These are phyloP conservation scores for Eutrema salsugineum DNA, from an alignment of 441 rosid genomes.

Conservation along the genomic window DNA sequence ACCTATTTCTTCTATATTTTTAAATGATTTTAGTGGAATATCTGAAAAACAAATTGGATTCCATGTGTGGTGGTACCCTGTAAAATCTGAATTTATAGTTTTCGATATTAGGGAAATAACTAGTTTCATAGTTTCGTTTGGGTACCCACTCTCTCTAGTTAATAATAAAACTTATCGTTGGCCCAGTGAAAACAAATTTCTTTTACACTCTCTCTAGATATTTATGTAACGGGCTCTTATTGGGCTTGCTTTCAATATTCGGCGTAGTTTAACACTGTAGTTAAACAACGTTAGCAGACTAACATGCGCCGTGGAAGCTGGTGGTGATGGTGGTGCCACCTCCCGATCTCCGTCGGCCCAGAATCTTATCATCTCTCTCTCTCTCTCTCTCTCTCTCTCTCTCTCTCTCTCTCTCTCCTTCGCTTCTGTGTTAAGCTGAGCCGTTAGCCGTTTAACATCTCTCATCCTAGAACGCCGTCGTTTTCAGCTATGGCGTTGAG, in stretches of 20 bases:
- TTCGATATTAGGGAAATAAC: background rate
- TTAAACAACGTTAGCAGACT: constrained; percentile 1
- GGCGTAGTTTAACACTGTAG: constrained; percentile 15
- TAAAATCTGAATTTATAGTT: background rate
- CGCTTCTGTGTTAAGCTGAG: constrained; percentile 15
- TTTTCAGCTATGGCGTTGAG: constrained; percentile 33
- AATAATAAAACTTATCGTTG: background rate
- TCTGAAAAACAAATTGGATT: background rate
- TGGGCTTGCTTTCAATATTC: background rate
- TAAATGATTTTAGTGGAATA: no score
- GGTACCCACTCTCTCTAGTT: background rate
- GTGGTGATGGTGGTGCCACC: constrained; percentile 27
- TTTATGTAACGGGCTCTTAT: background rate
- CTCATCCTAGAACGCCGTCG: constrained; percentile 14
- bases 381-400: background rate
- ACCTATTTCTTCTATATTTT: no score
- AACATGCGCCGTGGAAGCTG: constrained; percentile 20
- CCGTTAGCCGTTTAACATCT: constrained; percentile 17
- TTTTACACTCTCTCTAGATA: no score
- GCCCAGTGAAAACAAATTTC: constrained; percentile 1
- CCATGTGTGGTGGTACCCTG: background rate
- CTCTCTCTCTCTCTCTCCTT: background rate
- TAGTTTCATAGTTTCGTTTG: background rate
- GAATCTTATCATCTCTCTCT: constrained; percentile 24
- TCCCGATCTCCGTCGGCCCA: constrained; percentile 18